These are phyloP conservation scores for Claviceps citrina DNA, from an alignment of 2,329 filamentous ascomycete species.

Conservation along the genomic window DNA sequence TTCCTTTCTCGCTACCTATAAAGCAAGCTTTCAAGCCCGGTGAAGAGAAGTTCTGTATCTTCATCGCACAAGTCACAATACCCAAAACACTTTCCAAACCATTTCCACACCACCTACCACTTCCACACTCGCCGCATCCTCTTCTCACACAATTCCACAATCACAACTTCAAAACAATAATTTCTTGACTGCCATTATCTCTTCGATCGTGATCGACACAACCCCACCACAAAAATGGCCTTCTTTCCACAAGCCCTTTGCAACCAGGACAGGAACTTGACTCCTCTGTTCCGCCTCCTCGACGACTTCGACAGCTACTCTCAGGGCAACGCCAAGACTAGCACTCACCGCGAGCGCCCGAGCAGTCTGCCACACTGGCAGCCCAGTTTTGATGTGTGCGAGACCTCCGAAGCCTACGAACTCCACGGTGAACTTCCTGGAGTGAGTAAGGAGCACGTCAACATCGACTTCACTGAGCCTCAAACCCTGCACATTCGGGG, in stretches of 20 bases:
- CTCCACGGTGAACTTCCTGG: slow-evolving; percentile 70
- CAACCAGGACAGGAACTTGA: slow-evolving; percentile 36
- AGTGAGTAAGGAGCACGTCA: slow-evolving; percentile 55
- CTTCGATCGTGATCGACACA: slow-evolving; percentile 10
- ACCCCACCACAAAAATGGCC: slow-evolving; percentile 35
- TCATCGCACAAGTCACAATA: background rate
- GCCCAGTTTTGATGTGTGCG: slow-evolving; percentile 65
- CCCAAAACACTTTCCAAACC: no score
- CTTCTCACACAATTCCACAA: background rate
- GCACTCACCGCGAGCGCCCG: slow-evolving; percentile 14
- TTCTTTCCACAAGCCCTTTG: slow-evolving; percentile 41
- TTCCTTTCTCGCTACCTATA: slow-evolving; percentile 1
- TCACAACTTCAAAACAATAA: background rate
- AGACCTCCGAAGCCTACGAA: slow-evolving; percentile 53
- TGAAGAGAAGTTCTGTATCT: no score
- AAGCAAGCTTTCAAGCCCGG: background rate
- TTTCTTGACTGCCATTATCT: slow-evolving; percentile 6
- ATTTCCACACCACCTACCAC: background rate
- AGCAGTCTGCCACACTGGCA: slow-evolving; percentile 41
- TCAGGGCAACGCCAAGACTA: slow-evolving; percentile 16
- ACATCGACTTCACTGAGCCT: slow-evolving; percentile 64
- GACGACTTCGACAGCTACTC: slow-evolving; percentile 47
- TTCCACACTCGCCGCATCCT: background rate
- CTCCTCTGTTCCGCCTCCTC: slow-evolving; percentile 47
- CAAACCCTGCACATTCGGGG: slow-evolving; percentile 60